A percentile compares a stretch with the other conserved stretches of the same genome.
phyloP scores from a whole-genome alignment of 2,329 filamentous ascomycete species.

The Alternaria metachromatica region DNA sequence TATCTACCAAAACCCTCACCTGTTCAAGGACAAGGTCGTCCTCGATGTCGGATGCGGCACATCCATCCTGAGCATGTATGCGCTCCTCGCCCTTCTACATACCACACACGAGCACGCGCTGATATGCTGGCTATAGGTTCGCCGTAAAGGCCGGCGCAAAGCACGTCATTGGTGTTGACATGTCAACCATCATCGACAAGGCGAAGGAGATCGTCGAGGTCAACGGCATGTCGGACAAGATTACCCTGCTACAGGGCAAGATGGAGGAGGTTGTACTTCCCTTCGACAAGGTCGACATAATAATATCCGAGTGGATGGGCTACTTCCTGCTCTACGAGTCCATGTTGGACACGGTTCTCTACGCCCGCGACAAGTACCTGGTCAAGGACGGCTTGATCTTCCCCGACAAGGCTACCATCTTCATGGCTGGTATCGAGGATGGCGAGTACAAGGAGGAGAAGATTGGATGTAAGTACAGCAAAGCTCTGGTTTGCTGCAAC shows the following conservation, averaged over 20 bases:
- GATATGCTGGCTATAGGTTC: slow-evolving; percentile 69
- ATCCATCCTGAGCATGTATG: slow-evolving; percentile 96
- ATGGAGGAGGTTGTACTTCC: slow-evolving; percentile 98
- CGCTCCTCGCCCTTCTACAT: slow-evolving; percentile 23
- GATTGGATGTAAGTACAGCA: slow-evolving; percentile 77
- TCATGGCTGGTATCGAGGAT: slow-evolving; percentile 95
- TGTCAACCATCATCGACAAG: slow-evolving; percentile 99
- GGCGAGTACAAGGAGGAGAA: slow-evolving; percentile 99
- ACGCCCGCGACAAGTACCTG: slow-evolving; percentile 92
- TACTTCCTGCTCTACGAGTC: slow-evolving; percentile 98
- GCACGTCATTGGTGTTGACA: slow-evolving; percentile 98
- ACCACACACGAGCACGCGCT: slow-evolving; percentile 25
- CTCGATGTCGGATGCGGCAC: slow-evolving; percentile 98
- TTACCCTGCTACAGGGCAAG: slow-evolving; percentile 97
- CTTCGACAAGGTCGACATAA: slow-evolving; percentile 96
- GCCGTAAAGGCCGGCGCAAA: slow-evolving; percentile 95
- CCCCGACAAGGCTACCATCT: slow-evolving; percentile 98
- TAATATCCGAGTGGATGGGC: slow-evolving; percentile 99
- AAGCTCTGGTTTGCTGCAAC: not conserved
- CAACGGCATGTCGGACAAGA: slow-evolving; percentile 94
- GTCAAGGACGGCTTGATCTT: slow-evolving; percentile 89
- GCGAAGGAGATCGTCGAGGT: slow-evolving; percentile 90
- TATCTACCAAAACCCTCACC: slow-evolving; percentile 94
- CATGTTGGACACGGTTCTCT: slow-evolving; percentile 98
- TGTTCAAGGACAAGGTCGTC: slow-evolving; percentile 91